Evolutionary conservation across 108 stramenopile species (phyloP).

Genomic region (Thalassiosira profunda): DNA sequence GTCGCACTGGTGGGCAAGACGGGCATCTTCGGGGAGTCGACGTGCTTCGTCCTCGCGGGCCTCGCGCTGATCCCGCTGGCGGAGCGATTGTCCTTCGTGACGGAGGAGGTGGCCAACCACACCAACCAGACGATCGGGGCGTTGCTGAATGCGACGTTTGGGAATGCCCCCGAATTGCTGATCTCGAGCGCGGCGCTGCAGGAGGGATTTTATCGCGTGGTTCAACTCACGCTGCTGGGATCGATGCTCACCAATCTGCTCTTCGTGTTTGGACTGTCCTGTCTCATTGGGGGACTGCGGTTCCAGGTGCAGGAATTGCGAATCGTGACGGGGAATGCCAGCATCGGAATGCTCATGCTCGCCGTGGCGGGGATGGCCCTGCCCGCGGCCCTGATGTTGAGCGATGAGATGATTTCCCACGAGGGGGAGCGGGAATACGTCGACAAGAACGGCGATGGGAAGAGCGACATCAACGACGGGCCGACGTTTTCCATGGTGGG

Average conservation of each 20-base stretch:
- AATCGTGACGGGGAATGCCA: constrained; percentile 77
- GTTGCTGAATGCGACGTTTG: constrained; percentile 95
- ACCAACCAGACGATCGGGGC: constrained; percentile 95
- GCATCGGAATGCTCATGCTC: constrained; percentile 78
- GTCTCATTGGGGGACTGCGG: constrained; percentile 86
- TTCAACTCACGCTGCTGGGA: constrained; percentile 92
- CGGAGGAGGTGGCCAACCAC: constrained; percentile 93
- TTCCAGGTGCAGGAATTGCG: constrained; percentile 89
- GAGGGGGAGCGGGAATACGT: constrained; percentile 25
- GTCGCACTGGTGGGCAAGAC: constrained; percentile 90
- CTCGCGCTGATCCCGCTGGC: constrained; percentile 87
- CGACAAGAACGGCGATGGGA: constrained; percentile 50
- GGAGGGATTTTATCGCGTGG: constrained; percentile 87
- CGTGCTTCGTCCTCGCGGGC: constrained; percentile 82
- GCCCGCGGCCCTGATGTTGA: constrained; percentile 76
- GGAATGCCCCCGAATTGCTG: constrained; percentile 93
- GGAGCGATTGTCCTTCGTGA: constrained; percentile 89
- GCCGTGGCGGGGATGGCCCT: constrained; percentile 73
- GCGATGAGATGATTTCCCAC: constrained; percentile 57
- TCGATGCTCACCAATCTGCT: constrained; percentile 89
- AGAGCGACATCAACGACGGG: constrained; percentile 44
- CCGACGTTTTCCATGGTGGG: constrained; percentile 62
- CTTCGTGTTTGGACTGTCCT: constrained; percentile 91
- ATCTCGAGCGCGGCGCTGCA: constrained; percentile 89
- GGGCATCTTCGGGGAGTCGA: constrained; percentile 74